phyloP scores from a whole-genome alignment of 805 yeast genomes.

The Metschnikowia gelsemii region DNA sequence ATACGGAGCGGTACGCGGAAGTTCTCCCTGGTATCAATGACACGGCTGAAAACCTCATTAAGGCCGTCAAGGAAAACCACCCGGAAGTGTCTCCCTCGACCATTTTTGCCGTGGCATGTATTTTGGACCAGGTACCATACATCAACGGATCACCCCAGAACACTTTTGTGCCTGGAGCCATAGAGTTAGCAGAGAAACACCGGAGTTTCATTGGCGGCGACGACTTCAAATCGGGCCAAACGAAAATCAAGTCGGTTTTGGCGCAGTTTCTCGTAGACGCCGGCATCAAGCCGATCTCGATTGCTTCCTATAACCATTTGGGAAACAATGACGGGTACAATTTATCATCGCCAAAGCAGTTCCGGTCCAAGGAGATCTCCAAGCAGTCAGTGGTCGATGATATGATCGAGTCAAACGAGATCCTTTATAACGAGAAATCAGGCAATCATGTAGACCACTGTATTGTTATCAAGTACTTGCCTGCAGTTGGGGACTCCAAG shows the following conservation, averaged over 20 bases:
- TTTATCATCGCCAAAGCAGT: conserved; percentile 87
- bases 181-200: conserved; percentile 81
- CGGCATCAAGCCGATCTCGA: conserved; percentile 91
- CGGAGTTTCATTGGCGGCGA: conserved; percentile 89
- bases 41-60: conserved; percentile 74
- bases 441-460: conserved; percentile 88
- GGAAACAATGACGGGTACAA: conserved; percentile 97
- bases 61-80: conserved; percentile 74
- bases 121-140: conserved; percentile 84
- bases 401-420: conserved; percentile 82
- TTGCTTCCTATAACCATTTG: conserved; percentile 93
- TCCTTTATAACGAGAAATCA: conserved; percentile 75
- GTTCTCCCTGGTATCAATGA: conserved; percentile 80
- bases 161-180: conserved; percentile 93
- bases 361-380: conserved; percentile 92
- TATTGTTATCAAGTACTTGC: conserved; percentile 90
- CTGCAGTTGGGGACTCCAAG: conserved; percentile 94
- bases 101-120: conserved; percentile 90
- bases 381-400: conserved; percentile 93
- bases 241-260: conserved; percentile 91
- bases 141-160: conserved; percentile 97
- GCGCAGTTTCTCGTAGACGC: conserved; percentile 97
- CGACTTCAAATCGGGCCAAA: conserved; percentile 96
- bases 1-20: conserved; percentile 90
- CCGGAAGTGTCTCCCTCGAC: conserved; percentile 89